phyloP scores from a whole-genome alignment of 2,329 filamentous ascomycete genomes.

The Myriosclerotinia scirpicola region DNA sequence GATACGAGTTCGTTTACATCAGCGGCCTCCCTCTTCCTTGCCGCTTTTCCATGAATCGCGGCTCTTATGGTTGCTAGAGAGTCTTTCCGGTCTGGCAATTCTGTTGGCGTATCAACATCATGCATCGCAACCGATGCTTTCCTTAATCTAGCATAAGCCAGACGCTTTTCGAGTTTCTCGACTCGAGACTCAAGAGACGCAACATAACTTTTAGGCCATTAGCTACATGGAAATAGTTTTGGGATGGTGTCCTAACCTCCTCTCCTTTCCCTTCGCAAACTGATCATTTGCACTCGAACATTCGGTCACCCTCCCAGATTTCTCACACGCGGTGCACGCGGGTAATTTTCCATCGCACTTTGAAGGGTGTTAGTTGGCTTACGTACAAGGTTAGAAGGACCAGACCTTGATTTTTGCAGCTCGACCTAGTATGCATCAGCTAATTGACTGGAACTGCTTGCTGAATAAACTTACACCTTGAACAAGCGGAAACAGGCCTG shows the following conservation, averaged over 20 bases:
- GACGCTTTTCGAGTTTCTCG: constrained; percentile 79
- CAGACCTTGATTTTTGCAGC: constrained; percentile 85
- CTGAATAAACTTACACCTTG: constrained; percentile 57
- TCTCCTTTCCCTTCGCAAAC: constrained; percentile 91
- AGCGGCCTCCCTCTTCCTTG: constrained; percentile 69
- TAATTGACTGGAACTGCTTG: background rate
- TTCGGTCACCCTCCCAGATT: constrained; percentile 79
- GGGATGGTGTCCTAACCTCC: constrained; percentile 58
- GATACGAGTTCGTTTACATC: constrained; percentile 91
- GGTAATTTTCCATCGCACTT: constrained; percentile 94
- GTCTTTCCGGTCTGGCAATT: constrained; percentile 58
- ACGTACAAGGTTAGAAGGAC: constrained; percentile 9
- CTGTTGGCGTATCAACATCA: constrained; percentile 53
- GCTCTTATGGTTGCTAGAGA: constrained; percentile 61
- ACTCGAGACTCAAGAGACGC: constrained; percentile 89
- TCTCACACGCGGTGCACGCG: constrained; percentile 92
- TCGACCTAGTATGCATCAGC: constrained; percentile 54
- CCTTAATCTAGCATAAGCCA: constrained; percentile 68
- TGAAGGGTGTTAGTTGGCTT: constrained; percentile 27
- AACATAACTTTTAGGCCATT: constrained; percentile 65
- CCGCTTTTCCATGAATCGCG: constrained; percentile 64
- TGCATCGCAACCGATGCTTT: constrained; percentile 69
- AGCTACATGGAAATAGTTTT: constrained; percentile 24
- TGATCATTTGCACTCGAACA: constrained; percentile 96
- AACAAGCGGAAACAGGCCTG: constrained; percentile 76